A percentile compares a stretch with the other conserved stretches of the same genome.
Conservation (phyloP, 192 early-diverging fungal species). For the Coemansia sp. region DNA sequence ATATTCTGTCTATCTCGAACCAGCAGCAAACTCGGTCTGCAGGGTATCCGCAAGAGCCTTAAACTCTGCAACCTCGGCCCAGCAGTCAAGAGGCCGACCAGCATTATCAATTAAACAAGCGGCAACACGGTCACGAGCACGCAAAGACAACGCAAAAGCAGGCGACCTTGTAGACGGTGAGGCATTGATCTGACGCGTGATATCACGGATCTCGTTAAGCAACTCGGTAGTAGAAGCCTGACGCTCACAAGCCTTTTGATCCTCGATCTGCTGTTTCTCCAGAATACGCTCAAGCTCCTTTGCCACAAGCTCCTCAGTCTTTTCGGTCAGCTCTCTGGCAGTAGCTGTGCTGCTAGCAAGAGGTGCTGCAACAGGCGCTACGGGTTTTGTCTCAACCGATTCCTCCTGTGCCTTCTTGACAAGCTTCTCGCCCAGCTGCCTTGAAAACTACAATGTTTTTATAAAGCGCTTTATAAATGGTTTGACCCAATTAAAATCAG, state of each 20-base stretch:
- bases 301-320: conserved; percentile 33
- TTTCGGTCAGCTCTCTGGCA: conserved; percentile 18
- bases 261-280: conserved; percentile 42
- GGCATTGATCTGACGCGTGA: conserved; percentile 26
- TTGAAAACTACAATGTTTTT: conserved; percentile 46
- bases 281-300: conserved; percentile 47
- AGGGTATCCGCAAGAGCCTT: conserved; percentile 26
- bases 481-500: too few relatives aligned
- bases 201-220: conserved; percentile 41
- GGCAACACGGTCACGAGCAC: conserved; percentile 30
- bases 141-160: conserved; percentile 12
- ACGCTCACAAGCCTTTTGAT: conserved; percentile 34
- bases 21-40: conserved; percentile 36
- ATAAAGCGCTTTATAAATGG: too few relatives aligned
- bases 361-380: not conserved
- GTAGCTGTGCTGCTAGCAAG: not conserved
- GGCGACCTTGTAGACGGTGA: conserved; percentile 9
- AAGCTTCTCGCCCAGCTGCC: conserved; percentile 35
- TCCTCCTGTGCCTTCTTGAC: too few relatives aligned
- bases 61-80: conserved; percentile 46
- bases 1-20: conserved; percentile 13
- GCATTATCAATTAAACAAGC: conserved; percentile 29
- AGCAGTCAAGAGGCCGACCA: conserved; percentile 44
- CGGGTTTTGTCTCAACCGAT: too few relatives aligned
- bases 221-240: conserved; percentile 44